Evolutionary conservation across 208 protist genomes (phyloP).

Genomic region (Trypanosoma mega): DNA sequence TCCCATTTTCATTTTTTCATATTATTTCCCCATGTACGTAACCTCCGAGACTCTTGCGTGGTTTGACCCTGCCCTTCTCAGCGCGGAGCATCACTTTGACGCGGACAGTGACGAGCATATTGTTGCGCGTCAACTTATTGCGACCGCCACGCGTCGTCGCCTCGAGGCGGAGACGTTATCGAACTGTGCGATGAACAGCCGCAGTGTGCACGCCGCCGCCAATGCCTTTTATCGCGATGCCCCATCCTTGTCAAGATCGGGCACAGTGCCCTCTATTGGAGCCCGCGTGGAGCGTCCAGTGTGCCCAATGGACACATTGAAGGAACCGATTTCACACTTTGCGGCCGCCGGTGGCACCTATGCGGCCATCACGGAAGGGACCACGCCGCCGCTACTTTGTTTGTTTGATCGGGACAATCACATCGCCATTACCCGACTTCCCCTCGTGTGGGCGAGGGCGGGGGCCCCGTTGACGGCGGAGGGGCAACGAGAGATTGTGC

Average conservation of each 20-base stretch:
- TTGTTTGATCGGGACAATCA: slow-evolving; percentile 51
- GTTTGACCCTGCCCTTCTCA: slow-evolving; percentile 44
- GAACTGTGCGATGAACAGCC: slow-evolving; percentile 12
- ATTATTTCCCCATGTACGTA: slow-evolving; percentile 31
- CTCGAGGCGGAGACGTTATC: slow-evolving; percentile 13
- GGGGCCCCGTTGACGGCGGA: no score
- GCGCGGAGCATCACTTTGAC: slow-evolving; percentile 20
- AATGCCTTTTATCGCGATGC: not conserved
- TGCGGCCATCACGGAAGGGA: slow-evolving; percentile 36
- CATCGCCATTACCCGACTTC: slow-evolving; percentile 34
- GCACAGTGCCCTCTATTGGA: slow-evolving; percentile 9
- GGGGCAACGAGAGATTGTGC: no score
- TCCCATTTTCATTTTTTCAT: not conserved
- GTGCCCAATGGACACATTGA: slow-evolving; percentile 28
- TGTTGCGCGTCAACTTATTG: not conserved
- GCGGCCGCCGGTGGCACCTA: slow-evolving; percentile 36
- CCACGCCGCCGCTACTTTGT: slow-evolving; percentile 36
- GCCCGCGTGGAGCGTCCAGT: slow-evolving; percentile 28
- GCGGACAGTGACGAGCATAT: slow-evolving; percentile 17
- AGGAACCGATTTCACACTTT: slow-evolving; percentile 31
- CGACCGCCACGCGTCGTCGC: not conserved
- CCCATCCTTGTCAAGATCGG: not conserved
- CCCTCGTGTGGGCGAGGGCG: no score
- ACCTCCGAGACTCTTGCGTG: slow-evolving; percentile 34
- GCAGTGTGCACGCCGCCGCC: slow-evolving; percentile 3